phyloP scores from a whole-genome alignment of 495 filamentous ascomycete species.

The Penicillium lagena region DNA sequence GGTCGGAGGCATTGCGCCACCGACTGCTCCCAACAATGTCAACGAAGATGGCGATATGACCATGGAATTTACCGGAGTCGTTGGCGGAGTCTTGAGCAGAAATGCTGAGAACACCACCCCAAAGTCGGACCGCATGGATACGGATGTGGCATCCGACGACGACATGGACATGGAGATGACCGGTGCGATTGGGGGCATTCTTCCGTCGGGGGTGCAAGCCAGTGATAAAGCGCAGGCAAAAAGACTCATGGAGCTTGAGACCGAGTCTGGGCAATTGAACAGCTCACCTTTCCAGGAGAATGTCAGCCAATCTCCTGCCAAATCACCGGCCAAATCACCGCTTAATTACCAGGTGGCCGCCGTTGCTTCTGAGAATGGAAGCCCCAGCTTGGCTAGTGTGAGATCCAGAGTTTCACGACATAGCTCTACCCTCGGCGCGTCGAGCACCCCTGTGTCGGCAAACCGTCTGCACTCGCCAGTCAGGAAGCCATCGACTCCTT shows the following conservation, averaged over 20 bases:
- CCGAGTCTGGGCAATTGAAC: slow-evolving; percentile 44
- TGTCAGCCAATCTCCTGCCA: slow-evolving; percentile 22
- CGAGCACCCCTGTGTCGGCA: slow-evolving; percentile 38
- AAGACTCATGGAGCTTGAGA: slow-evolving; percentile 53
- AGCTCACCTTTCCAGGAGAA: slow-evolving; percentile 48
- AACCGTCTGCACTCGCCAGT: slow-evolving; percentile 27
- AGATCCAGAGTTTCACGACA: slow-evolving; percentile 48
- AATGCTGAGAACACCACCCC: slow-evolving; percentile 14
- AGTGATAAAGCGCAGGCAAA: slow-evolving; percentile 45
- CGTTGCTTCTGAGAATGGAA: slow-evolving; percentile 53
- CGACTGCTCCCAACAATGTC: slow-evolving; percentile 24
- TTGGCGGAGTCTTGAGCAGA: slow-evolving; percentile 57
- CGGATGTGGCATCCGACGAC: slow-evolving; percentile 38
- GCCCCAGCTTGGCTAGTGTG: slow-evolving; percentile 50
- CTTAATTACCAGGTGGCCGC: slow-evolving; percentile 28
- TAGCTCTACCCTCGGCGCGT: slow-evolving; percentile 33
- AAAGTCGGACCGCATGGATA: slow-evolving; percentile 18
- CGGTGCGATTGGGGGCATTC: slow-evolving; percentile 62
- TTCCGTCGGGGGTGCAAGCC: slow-evolving; percentile 33
- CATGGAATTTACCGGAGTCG: slow-evolving; percentile 73
- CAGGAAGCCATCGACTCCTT: slow-evolving; percentile 43
- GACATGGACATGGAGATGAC: slow-evolving; percentile 67
- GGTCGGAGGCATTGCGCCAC: slow-evolving; percentile 55
- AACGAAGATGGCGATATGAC: slow-evolving; percentile 69
- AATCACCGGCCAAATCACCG: slow-evolving; percentile 19